Conservation (phyloP, 495 filamentous ascomycete genomes). For the Parmelia sp. region DNA sequence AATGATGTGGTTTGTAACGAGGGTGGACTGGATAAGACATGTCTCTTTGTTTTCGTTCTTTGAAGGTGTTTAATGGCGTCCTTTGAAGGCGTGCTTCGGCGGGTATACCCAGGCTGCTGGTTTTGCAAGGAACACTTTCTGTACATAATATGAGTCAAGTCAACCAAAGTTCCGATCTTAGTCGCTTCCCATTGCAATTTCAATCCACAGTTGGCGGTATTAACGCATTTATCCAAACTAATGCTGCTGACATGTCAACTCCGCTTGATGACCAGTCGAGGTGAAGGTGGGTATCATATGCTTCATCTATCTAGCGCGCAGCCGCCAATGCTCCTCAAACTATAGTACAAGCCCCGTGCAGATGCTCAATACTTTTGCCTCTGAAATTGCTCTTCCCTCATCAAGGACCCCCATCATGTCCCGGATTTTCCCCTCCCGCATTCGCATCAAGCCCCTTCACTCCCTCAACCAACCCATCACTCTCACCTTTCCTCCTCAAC, state of each 20-base stretch:
- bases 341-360: background rate
- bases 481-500: slow-evolving; percentile 29
- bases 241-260: no score
- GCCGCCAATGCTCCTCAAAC: background rate
- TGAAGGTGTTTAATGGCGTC: no score
- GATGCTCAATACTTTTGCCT: background rate
- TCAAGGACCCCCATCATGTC: background rate
- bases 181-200: background rate
- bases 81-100: background rate
- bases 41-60: no score
- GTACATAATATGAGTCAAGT: background rate
- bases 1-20: background rate
- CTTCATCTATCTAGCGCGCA: background rate
- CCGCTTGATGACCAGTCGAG: background rate
- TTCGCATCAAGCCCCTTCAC: background rate
- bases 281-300: background rate
- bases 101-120: background rate
- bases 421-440: background rate
- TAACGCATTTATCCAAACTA: no score
- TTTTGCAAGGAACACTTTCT: background rate
- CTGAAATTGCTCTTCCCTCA: background rate
- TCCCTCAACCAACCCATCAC: background rate
- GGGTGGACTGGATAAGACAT: background rate
- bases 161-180: background rate
- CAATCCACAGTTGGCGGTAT: background rate